These are phyloP conservation scores for Dichomitus squalens DNA, from an alignment of 1,284 basidiomycete species.

Conservation along the genomic window DNA sequence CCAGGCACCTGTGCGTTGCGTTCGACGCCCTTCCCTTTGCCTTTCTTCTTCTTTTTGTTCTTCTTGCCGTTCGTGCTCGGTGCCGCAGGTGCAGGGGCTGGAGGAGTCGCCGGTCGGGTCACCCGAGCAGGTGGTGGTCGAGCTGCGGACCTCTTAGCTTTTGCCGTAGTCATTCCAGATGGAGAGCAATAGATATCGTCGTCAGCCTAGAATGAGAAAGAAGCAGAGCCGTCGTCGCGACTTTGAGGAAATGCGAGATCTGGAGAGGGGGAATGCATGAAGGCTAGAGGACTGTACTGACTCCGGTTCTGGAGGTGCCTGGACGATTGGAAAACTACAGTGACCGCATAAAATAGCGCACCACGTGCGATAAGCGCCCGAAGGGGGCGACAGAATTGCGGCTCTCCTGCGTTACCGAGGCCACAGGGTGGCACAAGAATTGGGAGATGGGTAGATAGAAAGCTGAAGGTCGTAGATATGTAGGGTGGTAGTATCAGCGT, in stretches of 20 bases:
- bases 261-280: too few relatives aligned
- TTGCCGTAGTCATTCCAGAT: conserved; percentile 21
- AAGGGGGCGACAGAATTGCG: too few relatives aligned
- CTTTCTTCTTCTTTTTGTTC: conserved; percentile 50
- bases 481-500: too few relatives aligned
- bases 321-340: too few relatives aligned
- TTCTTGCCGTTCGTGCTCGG: conserved; percentile 26
- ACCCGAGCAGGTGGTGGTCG: conserved; percentile 19
- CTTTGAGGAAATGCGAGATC: conserved; percentile 18
- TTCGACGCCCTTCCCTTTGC: conserved; percentile 42
- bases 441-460: too few relatives aligned
- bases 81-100: conserved; percentile 9
- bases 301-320: too few relatives aligned
- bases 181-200: conserved; percentile 7
- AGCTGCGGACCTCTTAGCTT: conserved; percentile 18
- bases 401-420: too few relatives aligned
- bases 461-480: too few relatives aligned
- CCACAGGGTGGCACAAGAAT: too few relatives aligned
- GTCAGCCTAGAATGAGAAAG: conserved; percentile 7
- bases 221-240: conserved; percentile 12
- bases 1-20: conserved; percentile 8
- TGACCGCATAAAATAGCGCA: too few relatives aligned
- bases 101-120: conserved; percentile 21
- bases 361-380: too few relatives aligned
- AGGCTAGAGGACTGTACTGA: too few relatives aligned